Base-by-base conservation (phyloP, 768 basidiomycete genomes). In the Pisolithus albus region DNA sequence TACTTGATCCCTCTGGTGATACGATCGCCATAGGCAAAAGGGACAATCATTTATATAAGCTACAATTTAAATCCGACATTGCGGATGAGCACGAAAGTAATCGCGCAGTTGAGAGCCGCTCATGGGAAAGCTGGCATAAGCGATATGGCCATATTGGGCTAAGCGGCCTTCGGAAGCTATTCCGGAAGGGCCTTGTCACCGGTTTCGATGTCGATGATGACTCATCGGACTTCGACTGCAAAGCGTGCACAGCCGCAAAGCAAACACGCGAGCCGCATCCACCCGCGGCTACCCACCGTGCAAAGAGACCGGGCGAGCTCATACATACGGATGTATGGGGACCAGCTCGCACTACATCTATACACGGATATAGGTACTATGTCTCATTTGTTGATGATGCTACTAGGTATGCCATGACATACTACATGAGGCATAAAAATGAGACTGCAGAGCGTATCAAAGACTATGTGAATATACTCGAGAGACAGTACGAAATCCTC, bases 321-420 rank as follows among this genome's bases (percentile, higher is more conserved):
- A 53, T 23, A 1, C 50, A 58, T 26, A 49, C 47, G 1, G 49
- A 58, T 16, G 21, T 58, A 0, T 58, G 54, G 49, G 54, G 47
- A 37, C 46, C 30, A 3, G 34, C 26, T 2, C 1, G 3, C 5
- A 28, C 6, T 3, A 1, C 6, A 18, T 0, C 4, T 8, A 0
- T 5, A 16, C 1, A 51, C 15, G 5, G 0, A 7, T 5, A 23
- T 4, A 0, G 15, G 7, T 53, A 53, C 16, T 43, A 26, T 24
- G 23, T 53, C 1, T 53, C 49, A 45, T 44, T 6, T 5, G n/a
- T 45, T 1, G 43, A 45, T 28, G 43, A 26, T 34, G 11, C 2
- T 1, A 28, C 43, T 18, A 16, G 44, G 2, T 30, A 37, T n/a
- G 5, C 19, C 5, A 42, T 21, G 7, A 24, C 37, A 5, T 24